Evolutionary conservation across 129 eudicot genomes (phyloP).

Genomic region (Smallanthus sonchifolius): DNA sequence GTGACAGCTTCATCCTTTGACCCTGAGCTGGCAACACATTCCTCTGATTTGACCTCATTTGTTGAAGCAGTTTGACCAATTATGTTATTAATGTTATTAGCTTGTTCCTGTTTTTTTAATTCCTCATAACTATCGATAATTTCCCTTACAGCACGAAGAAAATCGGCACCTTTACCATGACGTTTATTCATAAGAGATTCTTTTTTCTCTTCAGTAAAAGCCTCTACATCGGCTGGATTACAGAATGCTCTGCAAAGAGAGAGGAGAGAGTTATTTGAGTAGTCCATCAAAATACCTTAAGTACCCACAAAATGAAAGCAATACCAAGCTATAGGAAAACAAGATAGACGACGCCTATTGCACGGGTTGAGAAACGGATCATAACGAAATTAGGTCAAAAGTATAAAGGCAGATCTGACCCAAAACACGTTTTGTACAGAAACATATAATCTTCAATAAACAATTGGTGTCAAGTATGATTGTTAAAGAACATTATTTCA

Average conservation of each 20-base stretch:
- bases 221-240: conserved; percentile 88
- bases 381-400: not conserved
- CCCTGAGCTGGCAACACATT: conserved; percentile 30
- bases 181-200: conserved; percentile 51
- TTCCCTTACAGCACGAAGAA: conserved; percentile 79
- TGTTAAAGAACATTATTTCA: not conserved
- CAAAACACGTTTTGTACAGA: not conserved
- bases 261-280: not conserved
- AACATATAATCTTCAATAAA: not conserved
- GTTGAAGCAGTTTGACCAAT: conserved; percentile 30
- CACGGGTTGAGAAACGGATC: not conserved
- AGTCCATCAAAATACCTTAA: not conserved
- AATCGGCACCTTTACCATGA: conserved; percentile 83
- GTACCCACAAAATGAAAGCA: not conserved
- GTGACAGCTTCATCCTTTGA: conserved; percentile 38
- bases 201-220: conserved; percentile 85
- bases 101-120: conserved; percentile 49
- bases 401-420: not conserved
- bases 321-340: not conserved
- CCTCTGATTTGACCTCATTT: conserved; percentile 38
- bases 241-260: conserved; percentile 72
- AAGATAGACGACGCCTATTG: not conserved
- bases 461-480: not conserved
- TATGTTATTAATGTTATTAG: conserved; percentile 14
- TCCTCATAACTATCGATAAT: conserved; percentile 68